Conservation (phyloP, 2,329 filamentous ascomycete species). For the Zalaria obscura region DNA sequence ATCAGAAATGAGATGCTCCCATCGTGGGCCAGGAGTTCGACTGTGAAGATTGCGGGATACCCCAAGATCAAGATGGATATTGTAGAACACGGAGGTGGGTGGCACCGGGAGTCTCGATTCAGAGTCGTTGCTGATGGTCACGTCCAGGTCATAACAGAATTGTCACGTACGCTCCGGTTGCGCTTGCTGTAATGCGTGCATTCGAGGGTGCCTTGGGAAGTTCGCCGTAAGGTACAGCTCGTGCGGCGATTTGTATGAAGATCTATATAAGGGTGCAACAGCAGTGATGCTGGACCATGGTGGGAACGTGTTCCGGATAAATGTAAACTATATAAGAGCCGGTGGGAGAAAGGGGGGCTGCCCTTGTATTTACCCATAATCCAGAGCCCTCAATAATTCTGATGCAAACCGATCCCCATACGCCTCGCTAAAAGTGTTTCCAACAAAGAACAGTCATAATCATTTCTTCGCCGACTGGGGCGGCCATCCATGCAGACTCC, state of each 20-base stretch:
- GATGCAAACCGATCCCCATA: no score
- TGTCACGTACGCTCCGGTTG: slow-evolving; percentile 49
- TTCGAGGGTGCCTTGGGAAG: slow-evolving; percentile 32
- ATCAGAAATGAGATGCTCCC: neutral
- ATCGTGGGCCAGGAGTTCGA: slow-evolving; percentile 9
- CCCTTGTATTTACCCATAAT: no score
- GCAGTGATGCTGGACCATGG: no score
- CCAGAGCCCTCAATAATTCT: no score
- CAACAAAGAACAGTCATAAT: neutral
- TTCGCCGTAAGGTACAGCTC: neutral
- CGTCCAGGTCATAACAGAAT: slow-evolving; percentile 53
- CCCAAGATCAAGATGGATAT: slow-evolving; percentile 26
- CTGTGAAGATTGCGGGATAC: slow-evolving; percentile 11
- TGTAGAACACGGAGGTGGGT: slow-evolving; percentile 27
- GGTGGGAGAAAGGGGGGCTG: no score
- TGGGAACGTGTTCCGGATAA: no score
- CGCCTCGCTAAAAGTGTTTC: no score
- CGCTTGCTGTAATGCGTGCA: slow-evolving; percentile 49
- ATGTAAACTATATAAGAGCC: no score
- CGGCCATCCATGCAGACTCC: slow-evolving; percentile 37
- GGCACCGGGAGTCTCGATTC: neutral
- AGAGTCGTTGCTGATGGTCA: neutral
- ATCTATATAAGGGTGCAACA: no score
- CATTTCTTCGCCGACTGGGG: slow-evolving; percentile 9
- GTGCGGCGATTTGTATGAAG: no score